Evolutionary conservation across 345 rosid genomes (phyloP), one percentile per base, ranked within the genome.

Genomic region (Cochlearia excelsa): DNA sequence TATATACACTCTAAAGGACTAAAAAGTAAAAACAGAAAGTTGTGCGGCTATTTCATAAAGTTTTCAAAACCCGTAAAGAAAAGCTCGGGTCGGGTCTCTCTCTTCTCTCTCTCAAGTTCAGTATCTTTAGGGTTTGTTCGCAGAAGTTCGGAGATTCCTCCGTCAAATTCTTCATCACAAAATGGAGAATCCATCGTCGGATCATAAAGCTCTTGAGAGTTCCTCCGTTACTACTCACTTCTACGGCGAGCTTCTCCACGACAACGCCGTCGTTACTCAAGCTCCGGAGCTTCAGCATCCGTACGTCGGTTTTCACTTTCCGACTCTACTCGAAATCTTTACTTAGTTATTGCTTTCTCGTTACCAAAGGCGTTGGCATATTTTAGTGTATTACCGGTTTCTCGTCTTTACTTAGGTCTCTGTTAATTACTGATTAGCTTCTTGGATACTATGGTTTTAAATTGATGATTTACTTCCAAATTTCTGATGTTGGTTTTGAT

Each of bases 121-220:
- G 46, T 54, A 16, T 16, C 23, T 51, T 59, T 46, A 59, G 66
- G 72, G 61, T 26, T 52, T 33, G 8, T 39, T 52, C 55, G 34
- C 6, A 1, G 1, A 28, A 29, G 10, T 29, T 7, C 23, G 38
- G 38, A 33, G 41, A 41, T 30, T 2, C 39, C 11, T 16, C 41
- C 40, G 48, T 16, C 48, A 1, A 16, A 1, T 16, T 44, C 28
- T 16, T 33, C 26, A 10, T 46, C 9, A 16, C 23, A 16, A 51
- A 63, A 57, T 57, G 69, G 74, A 70, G 69, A 70, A 37, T 5
- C 60, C 65, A 51, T 63, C 69, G 26, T 34, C 73, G 63, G 57
- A 53, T 26, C 57, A 42, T 42, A 34, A 41, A 43, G 35, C 47
- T 57, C 48, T 55, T 9, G 49, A 44, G 6, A 30, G 6, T 39